Base-by-base conservation (phyloP, 2,329 filamentous ascomycete species). In the Fusarium paranaense region DNA sequence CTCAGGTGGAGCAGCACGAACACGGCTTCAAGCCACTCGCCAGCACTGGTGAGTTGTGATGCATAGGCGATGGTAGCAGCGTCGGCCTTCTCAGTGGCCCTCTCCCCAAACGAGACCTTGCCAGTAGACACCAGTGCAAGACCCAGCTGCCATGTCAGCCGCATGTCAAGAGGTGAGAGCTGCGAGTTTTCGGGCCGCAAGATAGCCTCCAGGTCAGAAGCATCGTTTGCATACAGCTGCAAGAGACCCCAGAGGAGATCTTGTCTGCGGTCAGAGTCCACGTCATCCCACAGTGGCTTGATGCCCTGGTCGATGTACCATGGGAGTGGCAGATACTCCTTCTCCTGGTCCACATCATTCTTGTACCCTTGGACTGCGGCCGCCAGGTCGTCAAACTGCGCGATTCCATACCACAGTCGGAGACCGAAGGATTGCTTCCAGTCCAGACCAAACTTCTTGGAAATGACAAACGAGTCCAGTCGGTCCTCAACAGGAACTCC, bases 341-440 rank as follows among this genome's bases (percentile, higher is more conserved):
- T 87, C 52, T 92, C 92, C 69, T 92, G 89, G 32, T 87, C 85
- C 54, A 98, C 86, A 77, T 98, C 95, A 64, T 91, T 86, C 70
- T 91, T 87, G 82, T 95, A 99, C 32, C 89, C 88, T 50, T 87
- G 83, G 6, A 99, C 92, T 4, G 95, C 95, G 54, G 87, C 86
- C 10, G 92, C 90, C 50, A 98, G 87, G 38, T 91, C 88, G 52
- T 95, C 93, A 42, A 91, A 87, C 37, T 89, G 86, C 3, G 90
- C 87, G 45, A 91, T 93, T 52, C 92, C 92, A 81, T 98, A 99
- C 94, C 95, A 98, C 2, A 99, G 87, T 50, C 95, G 91, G 59
- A 99, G 87, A 13, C 94, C 96, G 82, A 99, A 98, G 1, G 95
- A 92, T 80, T 97, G 95, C 81, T 94, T 92, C 97, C 97, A 99